Base-by-base conservation (phyloP, 202 grass and related monocot species). In the Zizania palustris region DNA sequence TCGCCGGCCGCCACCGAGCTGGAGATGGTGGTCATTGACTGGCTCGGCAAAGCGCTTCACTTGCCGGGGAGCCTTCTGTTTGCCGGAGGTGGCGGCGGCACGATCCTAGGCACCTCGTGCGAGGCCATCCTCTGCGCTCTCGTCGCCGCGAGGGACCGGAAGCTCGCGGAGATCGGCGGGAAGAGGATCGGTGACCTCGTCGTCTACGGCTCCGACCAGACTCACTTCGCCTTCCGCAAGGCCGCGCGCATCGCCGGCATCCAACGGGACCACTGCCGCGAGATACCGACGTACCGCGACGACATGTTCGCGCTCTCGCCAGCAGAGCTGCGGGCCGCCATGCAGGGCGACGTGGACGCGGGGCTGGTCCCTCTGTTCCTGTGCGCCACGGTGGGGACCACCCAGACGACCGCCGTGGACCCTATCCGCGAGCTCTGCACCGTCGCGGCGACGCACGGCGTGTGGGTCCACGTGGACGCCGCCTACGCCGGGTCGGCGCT, bases 161-260 rank as follows among this genome's bases (percentile, higher is more conserved):
- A 50, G 41, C 80, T 92, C 12, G 41, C 70, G 1, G 73, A 86
- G 82, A 50, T 92, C 12, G 85, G 89, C 11, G 6, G 14, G 9
- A 40, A 55, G 6, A 67, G 64, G 1, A 82, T 87, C 41, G 49
- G 40, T 1, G 78, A 87, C 19, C 49, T 93, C 42, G 80, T 87
- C 37, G 80, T 93, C 13, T 93, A 93, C 74, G 82, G 63, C 45
- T 93, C 90, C 21, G 90, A 93, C 63, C 86, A 93, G 75, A 93
- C 87, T 1, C 87, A 93, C 73, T 89, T 71, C 16, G 67, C 81
- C 1, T 60, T 89, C 33, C 80, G 72, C 53, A 93, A 87, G 77
- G 89, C 89, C 0, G 74, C 82, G 13, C 72, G 78, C n/a, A 73
- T 92, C 61, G 83, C 74, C n/a, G 89, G 86, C 7, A 86, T 92